A percentile compares a stretch with the other conserved stretches of the same genome.
phyloP scores from a whole-genome alignment of 441 rosid species.

The Populus hybrid region DNA sequence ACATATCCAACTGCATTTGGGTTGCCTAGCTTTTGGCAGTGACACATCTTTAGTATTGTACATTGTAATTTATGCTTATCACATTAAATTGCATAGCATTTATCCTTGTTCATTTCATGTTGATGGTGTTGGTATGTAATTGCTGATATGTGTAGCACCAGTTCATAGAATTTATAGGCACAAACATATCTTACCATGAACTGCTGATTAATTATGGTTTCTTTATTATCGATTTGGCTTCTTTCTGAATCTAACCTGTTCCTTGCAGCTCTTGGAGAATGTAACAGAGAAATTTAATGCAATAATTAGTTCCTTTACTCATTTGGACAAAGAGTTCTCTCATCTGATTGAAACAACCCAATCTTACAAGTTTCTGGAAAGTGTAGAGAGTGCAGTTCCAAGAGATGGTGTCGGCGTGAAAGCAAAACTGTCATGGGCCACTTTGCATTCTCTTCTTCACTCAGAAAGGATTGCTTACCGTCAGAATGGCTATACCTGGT shows the following conservation, averaged over 20 bases:
- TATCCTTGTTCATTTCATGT: background rate
- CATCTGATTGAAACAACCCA: slow-evolving; percentile 74
- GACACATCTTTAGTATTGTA: background rate
- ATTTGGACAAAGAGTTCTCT: slow-evolving; percentile 85
- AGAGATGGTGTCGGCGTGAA: slow-evolving; percentile 50
- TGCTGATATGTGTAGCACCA: background rate
- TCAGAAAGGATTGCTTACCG: slow-evolving; percentile 78
- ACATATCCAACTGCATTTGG: background rate
- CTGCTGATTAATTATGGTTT: background rate
- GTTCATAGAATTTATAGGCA: background rate
- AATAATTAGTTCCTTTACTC: slow-evolving; percentile 82
- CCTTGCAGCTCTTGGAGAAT: slow-evolving; percentile 81
- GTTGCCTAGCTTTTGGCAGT: too few species aligned
- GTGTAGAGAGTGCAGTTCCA: slow-evolving; percentile 37
- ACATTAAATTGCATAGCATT: background rate
- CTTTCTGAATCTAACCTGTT: slow-evolving; percentile 17
- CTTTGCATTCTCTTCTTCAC: slow-evolving; percentile 96
- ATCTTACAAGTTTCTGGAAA: slow-evolving; percentile 64
- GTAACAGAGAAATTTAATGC: slow-evolving; percentile 78
- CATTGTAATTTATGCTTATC: background rate
- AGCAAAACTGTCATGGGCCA: slow-evolving; percentile 80
- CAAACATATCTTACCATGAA: background rate
- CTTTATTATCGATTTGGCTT: background rate
- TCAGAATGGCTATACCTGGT: slow-evolving; percentile 94
- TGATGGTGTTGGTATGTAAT: background rate